Conservation (phyloP, 169 alveolate species). For the Plasmodium reichenowi region DNA sequence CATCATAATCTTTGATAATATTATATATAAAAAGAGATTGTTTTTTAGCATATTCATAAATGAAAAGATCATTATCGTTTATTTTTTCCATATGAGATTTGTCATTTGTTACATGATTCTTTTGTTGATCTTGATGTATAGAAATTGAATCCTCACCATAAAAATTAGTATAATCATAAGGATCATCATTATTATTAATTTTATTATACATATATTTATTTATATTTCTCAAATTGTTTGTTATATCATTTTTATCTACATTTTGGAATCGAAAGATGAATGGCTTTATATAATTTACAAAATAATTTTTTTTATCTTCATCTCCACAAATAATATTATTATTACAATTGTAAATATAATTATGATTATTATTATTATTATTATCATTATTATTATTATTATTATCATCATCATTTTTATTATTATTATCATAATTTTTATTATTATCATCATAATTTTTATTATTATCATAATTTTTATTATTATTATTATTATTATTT, state of each 20-base stretch:
- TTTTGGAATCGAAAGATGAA: constrained; percentile 29
- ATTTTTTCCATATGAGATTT: neutral
- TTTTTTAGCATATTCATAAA: constrained; percentile 36
- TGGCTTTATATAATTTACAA: constrained; percentile 40
- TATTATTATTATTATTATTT: no score
- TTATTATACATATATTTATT: neutral
- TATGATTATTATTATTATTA: no score
- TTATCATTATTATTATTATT: no score
- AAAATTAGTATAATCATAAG: neutral
- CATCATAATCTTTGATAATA: constrained; percentile 28
- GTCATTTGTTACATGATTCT: no score
- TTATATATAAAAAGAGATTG: constrained; percentile 49
- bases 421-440: no score
- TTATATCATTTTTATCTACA: neutral
- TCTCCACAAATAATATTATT: neutral
- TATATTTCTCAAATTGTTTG: neutral
- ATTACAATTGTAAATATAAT: no score
- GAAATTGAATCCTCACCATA: neutral
- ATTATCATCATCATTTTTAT: no score
- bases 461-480: no score
- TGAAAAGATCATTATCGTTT: constrained; percentile 47
- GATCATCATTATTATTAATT: neutral
- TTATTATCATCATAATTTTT: no score
- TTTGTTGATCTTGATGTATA: neutral
- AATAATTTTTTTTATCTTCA: neutral